Evolutionary conservation across 1,284 basidiomycete species (phyloP).

Genomic region (Heterobasidion parviporum): DNA sequence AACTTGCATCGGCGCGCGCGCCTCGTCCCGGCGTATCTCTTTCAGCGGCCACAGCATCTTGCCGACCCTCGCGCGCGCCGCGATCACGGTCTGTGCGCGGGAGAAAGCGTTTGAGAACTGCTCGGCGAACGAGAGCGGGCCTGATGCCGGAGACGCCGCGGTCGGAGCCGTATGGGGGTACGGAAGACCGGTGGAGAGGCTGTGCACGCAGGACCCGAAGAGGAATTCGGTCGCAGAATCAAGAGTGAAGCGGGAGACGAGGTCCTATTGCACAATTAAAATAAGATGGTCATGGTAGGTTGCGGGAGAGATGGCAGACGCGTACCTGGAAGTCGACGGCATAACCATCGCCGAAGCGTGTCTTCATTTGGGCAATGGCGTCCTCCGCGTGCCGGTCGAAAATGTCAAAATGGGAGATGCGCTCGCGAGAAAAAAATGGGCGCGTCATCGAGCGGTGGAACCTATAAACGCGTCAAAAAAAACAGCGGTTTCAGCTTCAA

Average conservation of each 20-base stretch:
- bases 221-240: neutral
- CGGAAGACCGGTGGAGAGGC: neutral
- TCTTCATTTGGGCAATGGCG: conserved; percentile 13
- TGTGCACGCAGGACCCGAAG: neutral
- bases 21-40: conserved; percentile 33
- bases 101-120: conserved; percentile 30
- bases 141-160: neutral
- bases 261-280: neutral
- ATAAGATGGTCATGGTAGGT: neutral
- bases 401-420: conserved; percentile 16
- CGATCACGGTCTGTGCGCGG: conserved; percentile 1
- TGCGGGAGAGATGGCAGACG: neutral
- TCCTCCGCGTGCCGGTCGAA: conserved; percentile 14
- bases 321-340: conserved; percentile 17
- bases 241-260: neutral
- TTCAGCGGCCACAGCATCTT: conserved; percentile 6
- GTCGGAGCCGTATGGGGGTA: neutral
- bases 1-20: conserved; percentile 26
- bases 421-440: conserved; percentile 17
- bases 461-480: conserved; percentile 6
- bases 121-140: neutral
- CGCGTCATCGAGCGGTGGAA: conserved; percentile 23
- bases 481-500: neutral
- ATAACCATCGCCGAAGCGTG: conserved; percentile 10
- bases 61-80: conserved; percentile 25